Percentiles rank a stretch among this genome's conserved stretches.
phyloP scores from a whole-genome alignment of 1,284 basidiomycete species.

The Rhodotorula sp. region DNA sequence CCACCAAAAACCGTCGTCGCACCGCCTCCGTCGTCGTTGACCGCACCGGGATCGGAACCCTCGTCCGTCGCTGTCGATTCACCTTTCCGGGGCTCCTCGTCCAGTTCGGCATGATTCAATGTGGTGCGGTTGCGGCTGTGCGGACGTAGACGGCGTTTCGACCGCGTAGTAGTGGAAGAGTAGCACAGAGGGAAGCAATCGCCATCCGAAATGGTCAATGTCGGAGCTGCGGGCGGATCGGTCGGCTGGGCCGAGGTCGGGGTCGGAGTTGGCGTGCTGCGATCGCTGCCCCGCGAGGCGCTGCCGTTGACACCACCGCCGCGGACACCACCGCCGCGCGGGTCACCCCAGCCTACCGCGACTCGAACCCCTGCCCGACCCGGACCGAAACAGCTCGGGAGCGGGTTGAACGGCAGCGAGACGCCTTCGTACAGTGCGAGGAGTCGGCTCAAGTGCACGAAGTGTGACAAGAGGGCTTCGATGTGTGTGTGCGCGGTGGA shows the following conservation, averaged over 20 bases:
- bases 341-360: slow-evolving; percentile 4
- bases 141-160: neutral
- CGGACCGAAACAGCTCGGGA: slow-evolving; percentile 16
- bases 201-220: neutral
- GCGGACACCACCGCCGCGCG: too few relatives aligned
- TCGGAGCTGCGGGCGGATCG: neutral
- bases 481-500: neutral
- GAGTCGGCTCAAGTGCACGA: slow-evolving; percentile 23
- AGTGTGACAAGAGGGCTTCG: slow-evolving; percentile 25
- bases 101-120: neutral
- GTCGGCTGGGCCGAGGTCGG: neutral
- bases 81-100: neutral
- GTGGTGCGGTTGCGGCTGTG: too few relatives aligned
- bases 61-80: neutral
- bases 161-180: neutral
- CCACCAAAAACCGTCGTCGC: too few relatives aligned
- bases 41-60: neutral
- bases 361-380: slow-evolving; percentile 26
- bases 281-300: neutral
- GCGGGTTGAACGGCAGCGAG: slow-evolving; percentile 22
- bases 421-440: slow-evolving; percentile 30
- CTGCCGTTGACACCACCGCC: neutral
- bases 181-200: neutral
- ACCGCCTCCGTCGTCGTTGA: neutral
- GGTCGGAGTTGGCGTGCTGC: neutral